These are phyloP conservation scores for Xylaria sp. DNA, from an alignment of 2,329 filamentous ascomycete genomes.

Conservation along the genomic window DNA sequence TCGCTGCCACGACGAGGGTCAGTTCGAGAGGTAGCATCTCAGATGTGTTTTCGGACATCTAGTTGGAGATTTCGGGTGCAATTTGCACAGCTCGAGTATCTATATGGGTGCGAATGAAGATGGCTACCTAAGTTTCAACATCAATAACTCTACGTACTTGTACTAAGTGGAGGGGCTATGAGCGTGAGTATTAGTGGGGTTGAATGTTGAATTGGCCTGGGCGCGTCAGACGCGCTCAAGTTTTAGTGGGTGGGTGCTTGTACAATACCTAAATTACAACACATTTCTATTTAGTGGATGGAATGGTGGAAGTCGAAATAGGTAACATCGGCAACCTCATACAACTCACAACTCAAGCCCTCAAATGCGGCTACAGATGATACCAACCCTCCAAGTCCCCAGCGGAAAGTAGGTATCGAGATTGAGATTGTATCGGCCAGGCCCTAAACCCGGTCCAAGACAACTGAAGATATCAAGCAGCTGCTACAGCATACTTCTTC, in stretches of 20 bases:
- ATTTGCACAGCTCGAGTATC: not conserved
- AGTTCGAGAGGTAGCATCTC: conserved; percentile 61
- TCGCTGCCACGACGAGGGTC: conserved; percentile 94
- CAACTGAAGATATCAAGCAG: conserved; percentile 36
- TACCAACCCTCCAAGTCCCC: not conserved
- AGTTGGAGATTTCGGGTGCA: not conserved
- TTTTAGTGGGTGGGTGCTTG: conserved; percentile 29
- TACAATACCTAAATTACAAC: not conserved
- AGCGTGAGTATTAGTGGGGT: conserved; percentile 13
- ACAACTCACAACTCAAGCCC: not conserved
- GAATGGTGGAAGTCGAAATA: not conserved
- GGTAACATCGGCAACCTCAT: not conserved
- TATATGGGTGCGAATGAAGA: not conserved
- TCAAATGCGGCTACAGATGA: not conserved
- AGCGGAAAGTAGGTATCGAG: not conserved
- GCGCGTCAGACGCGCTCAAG: conserved; percentile 23
- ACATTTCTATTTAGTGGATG: too few species aligned
- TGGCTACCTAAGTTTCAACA: not conserved
- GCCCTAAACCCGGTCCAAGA: not conserved
- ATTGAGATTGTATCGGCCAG: not conserved
- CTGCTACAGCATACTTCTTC: conserved; percentile 34
- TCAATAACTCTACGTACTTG: not conserved
- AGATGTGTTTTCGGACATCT: conserved; percentile 25
- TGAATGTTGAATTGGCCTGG: conserved; percentile 1
- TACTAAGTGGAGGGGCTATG: conserved; percentile 3